phyloP scores from a whole-genome alignment of 805 yeast species.

The Candida rishiriensis region DNA sequence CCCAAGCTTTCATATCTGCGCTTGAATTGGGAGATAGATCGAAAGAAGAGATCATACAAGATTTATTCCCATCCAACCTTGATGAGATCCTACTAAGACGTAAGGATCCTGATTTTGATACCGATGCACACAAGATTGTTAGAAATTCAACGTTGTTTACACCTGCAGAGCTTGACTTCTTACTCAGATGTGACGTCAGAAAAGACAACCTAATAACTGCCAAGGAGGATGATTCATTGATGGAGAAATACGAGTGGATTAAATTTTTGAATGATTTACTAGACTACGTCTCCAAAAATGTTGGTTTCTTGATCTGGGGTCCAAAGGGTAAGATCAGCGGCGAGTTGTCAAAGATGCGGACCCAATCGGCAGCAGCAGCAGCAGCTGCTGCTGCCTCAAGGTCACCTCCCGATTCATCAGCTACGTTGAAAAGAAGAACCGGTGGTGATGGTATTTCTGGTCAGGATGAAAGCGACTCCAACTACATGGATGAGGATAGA shows the following conservation, averaged over 20 bases:
- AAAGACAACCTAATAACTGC: conserved; percentile 53
- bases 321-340: conserved; percentile 30
- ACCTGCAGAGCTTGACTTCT: conserved; percentile 77
- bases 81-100: conserved; percentile 43
- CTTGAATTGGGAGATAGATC: conserved; percentile 61
- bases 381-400: not conserved
- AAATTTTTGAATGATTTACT: conserved; percentile 73
- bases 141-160: conserved; percentile 40
- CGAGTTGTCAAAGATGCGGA: conserved; percentile 17
- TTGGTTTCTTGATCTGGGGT: conserved; percentile 72
- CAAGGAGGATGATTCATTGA: conserved; percentile 45
- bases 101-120: conserved; percentile 28
- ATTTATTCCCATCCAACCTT: conserved; percentile 67
- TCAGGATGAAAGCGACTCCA: conserved; percentile 8
- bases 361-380: conserved; percentile 3
- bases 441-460: conserved; percentile 5
- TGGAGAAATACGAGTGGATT: conserved; percentile 81
- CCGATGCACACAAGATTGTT: conserved; percentile 18
- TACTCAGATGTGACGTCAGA: conserved; percentile 67
- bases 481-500: conserved; percentile 2
- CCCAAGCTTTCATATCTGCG: conserved; percentile 93
- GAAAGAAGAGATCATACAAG: conserved; percentile 63
- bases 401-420: not conserved
- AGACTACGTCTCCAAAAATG: conserved; percentile 71
- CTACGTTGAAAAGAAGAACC: conserved; percentile 5